Evolutionary conservation across 2,329 filamentous ascomycete genomes (phyloP).

Genomic region (Elsinoe perseae): DNA sequence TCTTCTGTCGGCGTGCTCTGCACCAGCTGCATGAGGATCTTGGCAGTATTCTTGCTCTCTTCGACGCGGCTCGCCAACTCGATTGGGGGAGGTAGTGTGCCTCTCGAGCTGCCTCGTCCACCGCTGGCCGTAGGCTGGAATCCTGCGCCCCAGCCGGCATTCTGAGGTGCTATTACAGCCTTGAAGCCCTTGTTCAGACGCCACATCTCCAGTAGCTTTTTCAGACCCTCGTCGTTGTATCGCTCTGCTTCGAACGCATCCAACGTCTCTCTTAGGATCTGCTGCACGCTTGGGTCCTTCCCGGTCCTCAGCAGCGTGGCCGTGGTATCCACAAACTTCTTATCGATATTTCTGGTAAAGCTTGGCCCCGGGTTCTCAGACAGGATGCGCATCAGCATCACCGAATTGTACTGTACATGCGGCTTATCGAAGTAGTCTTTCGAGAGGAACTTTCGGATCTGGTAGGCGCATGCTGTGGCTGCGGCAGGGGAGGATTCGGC

Average conservation of each 20-base stretch:
- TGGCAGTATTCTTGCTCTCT: slow-evolving; percentile 83
- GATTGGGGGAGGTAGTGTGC: slow-evolving; percentile 53
- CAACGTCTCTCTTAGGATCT: slow-evolving; percentile 81
- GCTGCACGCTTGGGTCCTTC: slow-evolving; percentile 67
- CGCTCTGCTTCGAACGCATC: slow-evolving; percentile 68
- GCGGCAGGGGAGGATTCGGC: slow-evolving; percentile 87
- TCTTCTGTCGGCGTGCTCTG: slow-evolving; percentile 74
- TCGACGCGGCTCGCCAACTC: slow-evolving; percentile 79
- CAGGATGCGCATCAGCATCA: slow-evolving; percentile 91
- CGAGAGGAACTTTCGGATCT: slow-evolving; percentile 76
- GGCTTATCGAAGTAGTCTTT: slow-evolving; percentile 55
- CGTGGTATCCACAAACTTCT: slow-evolving; percentile 68
- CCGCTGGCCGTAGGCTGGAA: slow-evolving; percentile 15
- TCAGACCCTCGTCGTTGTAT: slow-evolving; percentile 64
- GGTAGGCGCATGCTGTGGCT: slow-evolving; percentile 68
- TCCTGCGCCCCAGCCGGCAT: slow-evolving; percentile 16
- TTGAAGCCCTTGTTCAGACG: slow-evolving; percentile 63
- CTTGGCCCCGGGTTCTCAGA: slow-evolving; percentile 82
- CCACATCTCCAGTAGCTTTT: slow-evolving; percentile 75
- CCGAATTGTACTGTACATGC: slow-evolving; percentile 84
- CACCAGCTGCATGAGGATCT: slow-evolving; percentile 83
- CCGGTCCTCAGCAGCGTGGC: slow-evolving; percentile 67
- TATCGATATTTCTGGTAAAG: slow-evolving; percentile 86
- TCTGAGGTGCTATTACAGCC: slow-evolving; percentile 15
- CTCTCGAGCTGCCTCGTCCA: slow-evolving; percentile 7